Conservation (phyloP, 306 rosid species). For the Vicia sativa region DNA sequence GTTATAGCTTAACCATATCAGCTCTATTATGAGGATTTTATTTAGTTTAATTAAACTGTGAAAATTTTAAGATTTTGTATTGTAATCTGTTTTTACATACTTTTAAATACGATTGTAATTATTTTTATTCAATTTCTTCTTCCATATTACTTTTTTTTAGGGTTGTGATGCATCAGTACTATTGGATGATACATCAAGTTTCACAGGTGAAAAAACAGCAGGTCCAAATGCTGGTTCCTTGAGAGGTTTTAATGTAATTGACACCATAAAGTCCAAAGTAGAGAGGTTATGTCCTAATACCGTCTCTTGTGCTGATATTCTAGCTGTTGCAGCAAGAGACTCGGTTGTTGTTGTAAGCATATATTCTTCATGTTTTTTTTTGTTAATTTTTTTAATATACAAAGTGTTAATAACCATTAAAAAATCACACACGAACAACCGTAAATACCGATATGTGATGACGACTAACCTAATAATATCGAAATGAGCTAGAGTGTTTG, state of each 20-base stretch:
- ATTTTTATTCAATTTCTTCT: neutral
- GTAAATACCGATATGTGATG: no score
- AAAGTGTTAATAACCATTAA: no score
- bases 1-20: no score
- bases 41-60: no score
- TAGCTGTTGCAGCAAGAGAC: slow-evolving; percentile 67
- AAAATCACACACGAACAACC: no score
- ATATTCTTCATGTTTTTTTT: neutral
- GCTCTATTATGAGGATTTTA: no score
- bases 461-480: no score
- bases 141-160: slow-evolving; percentile 28
- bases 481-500: no score
- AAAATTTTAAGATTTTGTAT: no score
- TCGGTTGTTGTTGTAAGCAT: slow-evolving; percentile 59
- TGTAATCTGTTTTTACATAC: no score
- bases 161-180: slow-evolving; percentile 78
- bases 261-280: slow-evolving; percentile 53
- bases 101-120: no score
- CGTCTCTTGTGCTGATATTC: slow-evolving; percentile 71
- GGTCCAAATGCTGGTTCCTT: slow-evolving; percentile 53
- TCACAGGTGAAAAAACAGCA: slow-evolving; percentile 69
- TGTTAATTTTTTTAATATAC: no score
- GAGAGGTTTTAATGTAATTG: slow-evolving; percentile 61
- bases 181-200: slow-evolving; percentile 62
- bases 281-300: slow-evolving; percentile 54